Conservation (phyloP, 345 rosid genomes). For the Corchorus capsularis region DNA sequence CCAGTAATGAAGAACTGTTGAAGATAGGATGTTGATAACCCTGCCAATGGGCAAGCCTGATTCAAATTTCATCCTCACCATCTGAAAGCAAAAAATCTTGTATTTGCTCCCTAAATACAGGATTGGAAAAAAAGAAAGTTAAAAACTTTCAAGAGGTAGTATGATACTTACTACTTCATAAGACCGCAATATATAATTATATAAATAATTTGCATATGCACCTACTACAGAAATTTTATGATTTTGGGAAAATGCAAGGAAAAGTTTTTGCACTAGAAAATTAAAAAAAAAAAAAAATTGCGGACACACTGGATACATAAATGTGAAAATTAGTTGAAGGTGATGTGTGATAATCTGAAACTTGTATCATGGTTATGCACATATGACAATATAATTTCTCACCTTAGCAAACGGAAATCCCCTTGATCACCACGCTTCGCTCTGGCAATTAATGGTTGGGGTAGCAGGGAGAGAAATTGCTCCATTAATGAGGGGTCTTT, state of each 20-base stretch:
- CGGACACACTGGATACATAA: not conserved
- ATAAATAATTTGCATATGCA: not conserved
- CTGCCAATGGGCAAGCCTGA: not conserved
- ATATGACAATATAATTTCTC: conserved; percentile 23
- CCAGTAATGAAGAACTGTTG: not conserved
- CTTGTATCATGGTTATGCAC: not conserved
- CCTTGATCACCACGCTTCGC: conserved; percentile 30
- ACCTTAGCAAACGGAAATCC: conserved; percentile 59
- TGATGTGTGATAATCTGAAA: not conserved
- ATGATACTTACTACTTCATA: not conserved
- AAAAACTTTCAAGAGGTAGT: not conserved
- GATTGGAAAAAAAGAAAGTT: conserved; percentile 2
- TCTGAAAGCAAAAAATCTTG: conserved; percentile 77
- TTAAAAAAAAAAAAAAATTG: not conserved
- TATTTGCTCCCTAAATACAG: conserved; percentile 68
- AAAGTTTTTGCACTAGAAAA: not conserved
- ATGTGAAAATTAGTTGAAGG: not conserved
- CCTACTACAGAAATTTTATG: not conserved
- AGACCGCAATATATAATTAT: not conserved
- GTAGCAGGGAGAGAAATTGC: conserved; percentile 54
- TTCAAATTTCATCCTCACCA: conserved; percentile 53
- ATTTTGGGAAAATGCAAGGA: too few species aligned
- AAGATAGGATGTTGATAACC: not conserved
- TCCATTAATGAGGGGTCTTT: conserved; percentile 58
- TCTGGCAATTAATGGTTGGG: conserved; percentile 52